A percentile compares a stretch with the other conserved stretches of the same genome.
These are phyloP conservation scores for Pachysandra terminalis DNA, from an alignment of 164 flowering plant genomes.

Conservation along the genomic window DNA sequence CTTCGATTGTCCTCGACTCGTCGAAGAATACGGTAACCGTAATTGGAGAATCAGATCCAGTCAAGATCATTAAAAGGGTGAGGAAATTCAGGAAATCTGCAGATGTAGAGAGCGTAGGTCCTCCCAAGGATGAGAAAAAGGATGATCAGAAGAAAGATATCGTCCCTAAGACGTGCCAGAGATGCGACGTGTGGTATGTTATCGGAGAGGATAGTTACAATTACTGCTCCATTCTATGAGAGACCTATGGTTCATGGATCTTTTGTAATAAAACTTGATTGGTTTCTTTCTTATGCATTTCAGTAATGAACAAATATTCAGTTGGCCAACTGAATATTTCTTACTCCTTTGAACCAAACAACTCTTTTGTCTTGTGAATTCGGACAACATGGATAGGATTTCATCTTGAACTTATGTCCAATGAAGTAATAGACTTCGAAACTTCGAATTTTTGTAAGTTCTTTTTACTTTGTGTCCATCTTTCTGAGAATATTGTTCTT, in stretches of 20 bases:
- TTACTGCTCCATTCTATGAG: conserved; percentile 41
- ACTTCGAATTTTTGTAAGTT: no score
- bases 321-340: not conserved
- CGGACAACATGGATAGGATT: no score
- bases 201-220: conserved; percentile 27
- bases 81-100: conserved; percentile 50
- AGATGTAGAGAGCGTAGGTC: conserved; percentile 36
- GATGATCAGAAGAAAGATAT: conserved; percentile 38
- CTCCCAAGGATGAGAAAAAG: conserved; percentile 43
- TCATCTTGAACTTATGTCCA: no score
- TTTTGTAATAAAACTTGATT: not conserved
- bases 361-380: no score
- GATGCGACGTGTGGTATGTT: conserved; percentile 53
- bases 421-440: no score
- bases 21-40: conserved; percentile 46
- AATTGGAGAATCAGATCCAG: conserved; percentile 55
- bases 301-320: not conserved
- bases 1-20: conserved; percentile 50
- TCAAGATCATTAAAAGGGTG: conserved; percentile 38
- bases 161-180: conserved; percentile 39
- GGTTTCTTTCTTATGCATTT: not conserved
- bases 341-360: no score
- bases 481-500: no score
- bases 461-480: not conserved
- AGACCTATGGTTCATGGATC: not conserved